phyloP scores from a whole-genome alignment of 2,329 filamentous ascomycete species.

The Fusarium equiseti region DNA sequence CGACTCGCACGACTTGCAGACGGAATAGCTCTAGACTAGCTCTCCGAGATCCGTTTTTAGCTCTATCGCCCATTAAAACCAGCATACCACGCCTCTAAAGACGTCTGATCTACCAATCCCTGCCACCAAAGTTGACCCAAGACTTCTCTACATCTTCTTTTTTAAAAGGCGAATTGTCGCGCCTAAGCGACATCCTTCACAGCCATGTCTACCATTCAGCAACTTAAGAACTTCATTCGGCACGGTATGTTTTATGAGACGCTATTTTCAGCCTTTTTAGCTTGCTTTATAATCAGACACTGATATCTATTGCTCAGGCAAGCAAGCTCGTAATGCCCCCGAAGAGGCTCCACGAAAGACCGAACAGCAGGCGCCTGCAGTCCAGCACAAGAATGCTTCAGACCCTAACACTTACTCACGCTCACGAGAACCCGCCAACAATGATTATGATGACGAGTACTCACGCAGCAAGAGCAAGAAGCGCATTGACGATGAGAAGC shows the following conservation, averaged over 20 bases:
- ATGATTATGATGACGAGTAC: constrained; percentile 73
- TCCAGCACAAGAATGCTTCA: constrained; percentile 61
- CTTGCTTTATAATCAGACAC: constrained; percentile 7
- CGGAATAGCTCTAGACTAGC: constrained; percentile 17
- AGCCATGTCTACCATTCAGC: constrained; percentile 83
- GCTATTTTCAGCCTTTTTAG: constrained; percentile 2
- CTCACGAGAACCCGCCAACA: constrained; percentile 60
- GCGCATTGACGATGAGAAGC: constrained; percentile 71
- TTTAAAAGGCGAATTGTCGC: constrained; percentile 42
- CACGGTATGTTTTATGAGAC: constrained; percentile 70
- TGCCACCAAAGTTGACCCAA: constrained; percentile 18
- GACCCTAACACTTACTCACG: constrained; percentile 57
- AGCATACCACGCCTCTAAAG: neutral
- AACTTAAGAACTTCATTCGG: constrained; percentile 97
- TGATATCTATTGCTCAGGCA: constrained; percentile 65
- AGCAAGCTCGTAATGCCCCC: constrained; percentile 80
- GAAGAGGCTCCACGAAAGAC: constrained; percentile 66
- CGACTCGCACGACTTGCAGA: constrained; percentile 33
- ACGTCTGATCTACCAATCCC: constrained; percentile 10
- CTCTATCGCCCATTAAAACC: constrained; percentile 6
- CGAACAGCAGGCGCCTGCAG: constrained; percentile 65
- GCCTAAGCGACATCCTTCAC: constrained; percentile 41
- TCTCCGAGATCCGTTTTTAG: constrained; percentile 17
- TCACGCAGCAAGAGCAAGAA: constrained; percentile 50
- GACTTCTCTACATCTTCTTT: constrained; percentile 5